Conservation (phyloP, 1,139 yeast genomes). For the Candida sp. region DNA sequence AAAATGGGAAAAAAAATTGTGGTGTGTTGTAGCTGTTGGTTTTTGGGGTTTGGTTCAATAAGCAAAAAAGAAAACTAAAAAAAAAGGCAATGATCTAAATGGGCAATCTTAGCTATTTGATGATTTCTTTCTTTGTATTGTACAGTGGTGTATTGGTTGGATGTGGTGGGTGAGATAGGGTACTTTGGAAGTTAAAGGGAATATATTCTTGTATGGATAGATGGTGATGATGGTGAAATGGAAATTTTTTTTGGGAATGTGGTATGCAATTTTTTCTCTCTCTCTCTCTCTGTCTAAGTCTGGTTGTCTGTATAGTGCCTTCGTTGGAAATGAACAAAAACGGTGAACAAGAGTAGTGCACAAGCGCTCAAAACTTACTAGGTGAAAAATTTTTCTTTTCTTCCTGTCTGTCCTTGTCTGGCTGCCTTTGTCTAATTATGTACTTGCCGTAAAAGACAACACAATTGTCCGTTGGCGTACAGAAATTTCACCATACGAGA, state of each 20-base stretch:
- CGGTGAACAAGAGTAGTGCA: neutral
- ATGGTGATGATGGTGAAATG: neutral
- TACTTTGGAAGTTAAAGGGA: too few relatives aligned
- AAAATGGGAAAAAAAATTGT: too few relatives aligned
- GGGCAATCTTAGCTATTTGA: neutral
- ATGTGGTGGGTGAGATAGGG: neutral
- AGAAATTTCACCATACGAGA: neutral
- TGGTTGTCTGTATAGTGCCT: neutral
- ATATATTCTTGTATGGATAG: neutral
- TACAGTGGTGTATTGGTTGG: neutral
- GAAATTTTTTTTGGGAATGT: conserved; percentile 1
- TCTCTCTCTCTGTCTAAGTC: neutral
- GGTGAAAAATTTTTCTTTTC: neutral
- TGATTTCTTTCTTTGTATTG: neutral
- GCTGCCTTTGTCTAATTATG: too few relatives aligned
- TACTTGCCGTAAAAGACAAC: too few relatives aligned
- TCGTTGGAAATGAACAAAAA: neutral
- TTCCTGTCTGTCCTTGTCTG: neutral
- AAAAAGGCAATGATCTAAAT: too few relatives aligned
- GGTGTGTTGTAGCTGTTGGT: too few relatives aligned
- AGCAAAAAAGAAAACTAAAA: too few relatives aligned
- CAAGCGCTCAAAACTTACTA: neutral
- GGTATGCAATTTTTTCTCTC: conserved; percentile 7
- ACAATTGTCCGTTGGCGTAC: neutral
- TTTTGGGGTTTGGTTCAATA: too few relatives aligned